Percentiles rank a stretch among this genome's conserved stretches.
Evolutionary conservation across 768 basidiomycete species (phyloP).

Genomic region (Tricholoma bakamatsutake): DNA sequence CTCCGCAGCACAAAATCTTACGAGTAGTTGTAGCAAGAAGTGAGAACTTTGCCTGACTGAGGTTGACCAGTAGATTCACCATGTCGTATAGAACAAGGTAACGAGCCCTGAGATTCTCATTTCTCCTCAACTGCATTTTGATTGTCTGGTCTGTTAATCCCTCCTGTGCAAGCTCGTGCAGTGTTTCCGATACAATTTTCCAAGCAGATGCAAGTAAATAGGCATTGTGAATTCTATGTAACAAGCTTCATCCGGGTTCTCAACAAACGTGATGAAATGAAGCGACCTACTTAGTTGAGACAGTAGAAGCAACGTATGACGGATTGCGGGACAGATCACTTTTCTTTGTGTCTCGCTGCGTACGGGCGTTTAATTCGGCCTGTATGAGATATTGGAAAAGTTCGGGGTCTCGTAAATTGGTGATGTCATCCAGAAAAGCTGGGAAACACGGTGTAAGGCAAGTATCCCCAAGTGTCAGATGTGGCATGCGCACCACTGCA

Average conservation of each 20-base stretch:
- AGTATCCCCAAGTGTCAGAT: background rate
- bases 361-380: constrained; percentile 49
- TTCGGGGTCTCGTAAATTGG: constrained; percentile 57
- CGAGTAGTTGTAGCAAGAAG: constrained; percentile 65
- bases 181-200: constrained; percentile 59
- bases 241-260: background rate
- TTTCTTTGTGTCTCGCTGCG: constrained; percentile 26
- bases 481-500: constrained; percentile 46
- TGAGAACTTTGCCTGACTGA: constrained; percentile 61
- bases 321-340: constrained; percentile 32
- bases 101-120: constrained; percentile 43
- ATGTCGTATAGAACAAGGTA: constrained; percentile 66
- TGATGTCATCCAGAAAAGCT: constrained; percentile 70
- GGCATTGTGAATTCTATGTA: constrained; percentile 69
- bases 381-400: constrained; percentile 55
- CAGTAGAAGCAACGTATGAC: constrained; percentile 47
- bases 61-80: constrained; percentile 51
- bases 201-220: constrained; percentile 82
- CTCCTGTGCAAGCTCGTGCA: constrained; percentile 48
- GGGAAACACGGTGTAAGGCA: constrained; percentile 5
- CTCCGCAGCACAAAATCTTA: constrained; percentile 30
- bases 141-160: constrained; percentile 50
- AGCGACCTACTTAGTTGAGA: constrained; percentile 47
- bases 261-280: background rate
- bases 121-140: constrained; percentile 46